Base-by-base conservation (phyloP, 169 alveolate species). In the Cystoisospora suis region DNA sequence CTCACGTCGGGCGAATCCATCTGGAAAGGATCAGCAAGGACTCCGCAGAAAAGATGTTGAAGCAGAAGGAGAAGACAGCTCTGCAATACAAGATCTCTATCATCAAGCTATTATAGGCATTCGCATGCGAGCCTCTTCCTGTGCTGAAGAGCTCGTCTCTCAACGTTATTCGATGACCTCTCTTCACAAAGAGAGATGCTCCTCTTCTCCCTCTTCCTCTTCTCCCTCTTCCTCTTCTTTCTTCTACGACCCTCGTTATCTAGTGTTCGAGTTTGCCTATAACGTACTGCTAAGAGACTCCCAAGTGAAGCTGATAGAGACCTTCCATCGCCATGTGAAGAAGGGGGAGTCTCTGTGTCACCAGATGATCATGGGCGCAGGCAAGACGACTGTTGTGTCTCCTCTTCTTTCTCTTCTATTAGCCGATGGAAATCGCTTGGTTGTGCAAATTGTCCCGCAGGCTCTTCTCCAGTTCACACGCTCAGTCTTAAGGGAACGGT, bases 311-410 rank as follows among this genome's bases (percentile, higher is more conserved):
- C 96, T 97, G 90, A 93, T 97, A 56, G 89, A 94, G 79, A 95
- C 95, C 87, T 95, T 96, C 81, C 90, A 94, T 36, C 80, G 93
- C 75, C 94, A 94, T 49, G 95, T 94, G 72, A 90, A 86, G 77
- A 92, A 75, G n/a, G 97, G 96, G 47, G 90, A 85, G 72, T 95
- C 97, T 88, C 93, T 96, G 83, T 96, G 98, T 87, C 98, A 97
- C 93, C 99, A 97, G 94, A 96, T 97, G 97, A 96, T 97, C 49
- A 97, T 97, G 99, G 99, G 99, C 53, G 98, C 97, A 7, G 99
- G 99, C 23, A 97, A 97, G 95, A 97, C 99, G 40, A 97, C 98
- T 0, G 98, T 97, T 36, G 95, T 95, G 32, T 91, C 96, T 1
- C 96, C 97, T 15, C 89, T 96, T 59, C 92, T 97, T 86, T 95